Percentiles rank a stretch among this genome's conserved stretches.
These are phyloP conservation scores for Metschnikowia borealis DNA, from an alignment of 805 yeast species.

Conservation along the genomic window DNA sequence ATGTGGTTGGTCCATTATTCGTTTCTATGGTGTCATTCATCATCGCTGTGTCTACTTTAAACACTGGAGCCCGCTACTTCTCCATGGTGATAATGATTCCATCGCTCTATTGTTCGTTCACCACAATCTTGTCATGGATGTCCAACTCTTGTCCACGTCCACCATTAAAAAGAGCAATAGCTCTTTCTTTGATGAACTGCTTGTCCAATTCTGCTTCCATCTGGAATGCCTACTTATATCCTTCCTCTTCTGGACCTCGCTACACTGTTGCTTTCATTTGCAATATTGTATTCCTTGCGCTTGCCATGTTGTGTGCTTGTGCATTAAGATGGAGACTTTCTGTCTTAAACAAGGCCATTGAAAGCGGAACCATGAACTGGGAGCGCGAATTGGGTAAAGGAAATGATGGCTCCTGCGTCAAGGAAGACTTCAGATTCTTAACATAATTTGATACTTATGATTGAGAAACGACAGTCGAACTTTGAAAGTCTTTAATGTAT, in stretches of 20 bases:
- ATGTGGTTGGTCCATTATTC: conserved; percentile 41
- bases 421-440: conserved; percentile 43
- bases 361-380: conserved; percentile 47
- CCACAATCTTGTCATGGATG: conserved; percentile 52
- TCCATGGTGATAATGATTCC: conserved; percentile 61
- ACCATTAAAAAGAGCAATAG: conserved; percentile 56
- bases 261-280: conserved; percentile 46
- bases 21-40: conserved; percentile 44
- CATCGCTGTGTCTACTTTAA: conserved; percentile 46
- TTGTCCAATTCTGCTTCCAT: conserved; percentile 53
- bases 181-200: conserved; percentile 54
- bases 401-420: conserved; percentile 38
- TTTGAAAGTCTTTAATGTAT: background rate
- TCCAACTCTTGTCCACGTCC: conserved; percentile 55
- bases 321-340: conserved; percentile 36
- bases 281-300: conserved; percentile 44
- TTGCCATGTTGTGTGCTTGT: conserved; percentile 38
- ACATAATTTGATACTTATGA: conserved; percentile 13
- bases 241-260: conserved; percentile 41
- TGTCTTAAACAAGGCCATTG: conserved; percentile 40
- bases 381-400: conserved; percentile 45
- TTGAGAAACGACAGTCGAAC: background rate
- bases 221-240: conserved; percentile 53
- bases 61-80: conserved; percentile 55
- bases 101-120: conserved; percentile 50